Base-by-base conservation (phyloP, 805 yeast species). In the Teunomyces funiuensis region DNA sequence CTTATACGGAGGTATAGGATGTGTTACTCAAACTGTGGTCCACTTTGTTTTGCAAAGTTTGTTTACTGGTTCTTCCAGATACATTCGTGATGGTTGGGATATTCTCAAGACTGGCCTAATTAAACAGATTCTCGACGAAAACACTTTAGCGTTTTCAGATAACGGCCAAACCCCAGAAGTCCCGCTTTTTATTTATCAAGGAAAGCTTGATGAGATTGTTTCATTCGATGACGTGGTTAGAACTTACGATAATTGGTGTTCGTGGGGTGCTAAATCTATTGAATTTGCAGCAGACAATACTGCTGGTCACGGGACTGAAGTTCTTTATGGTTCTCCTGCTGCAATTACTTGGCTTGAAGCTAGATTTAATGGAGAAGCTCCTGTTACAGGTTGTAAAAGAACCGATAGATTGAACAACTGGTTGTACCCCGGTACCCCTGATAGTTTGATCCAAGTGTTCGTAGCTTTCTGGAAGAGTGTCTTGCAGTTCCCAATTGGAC, bases 401-500 rank as follows among this genome's bases (percentile, higher is more conserved):
- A 40, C 33, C 77, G 82, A 63, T 66, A 45, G 82, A 71, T 46
- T 60, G 58, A 9, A 65, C 53, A 57, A 64, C 66, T 34, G 85
- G 73, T 42, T 79, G 65, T 54, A 56, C 65, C 50, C 60, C 70
- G 42, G 65, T 70, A 39, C 77, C 8, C 17, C 13, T 6, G n/a
- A 6, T 7, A n/a, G 25, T 6, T 10, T 30, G 22, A 15, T 13
- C 11, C 15, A 20, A 3, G 11, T 14, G 2, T 13, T 39, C 10
- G 8, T 18, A 2, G 34, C 34, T 4, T 31, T 31, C 25, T 31
- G 19, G 22, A 17, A 31, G 17, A 31, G 34, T n/a, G 15, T 31
- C 5, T 31, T 31, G 10, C 22, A 17, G 6, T 6, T 16, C 11
- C 34, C 34, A 0, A 18, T 31, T n/a, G 34, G 34, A 11, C 34